These are phyloP conservation scores for Pseudogymnoascus sp. DNA, from an alignment of 2,329 filamentous ascomycete species.

Conservation along the genomic window DNA sequence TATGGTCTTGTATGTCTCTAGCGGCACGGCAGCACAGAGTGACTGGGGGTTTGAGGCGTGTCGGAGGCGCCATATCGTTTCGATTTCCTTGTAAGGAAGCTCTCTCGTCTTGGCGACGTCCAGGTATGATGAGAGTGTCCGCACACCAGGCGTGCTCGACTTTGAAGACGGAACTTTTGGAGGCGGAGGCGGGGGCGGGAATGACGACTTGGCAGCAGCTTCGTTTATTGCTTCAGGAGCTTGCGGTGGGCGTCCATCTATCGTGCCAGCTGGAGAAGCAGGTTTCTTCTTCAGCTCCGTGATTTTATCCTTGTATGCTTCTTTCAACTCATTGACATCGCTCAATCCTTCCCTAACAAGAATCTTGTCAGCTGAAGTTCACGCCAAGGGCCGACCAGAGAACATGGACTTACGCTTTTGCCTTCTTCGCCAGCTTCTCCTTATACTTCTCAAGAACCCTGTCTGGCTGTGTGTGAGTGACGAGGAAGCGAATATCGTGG, in stretches of 20 bases:
- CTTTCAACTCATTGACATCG: slow-evolving; percentile 67
- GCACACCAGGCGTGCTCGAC: slow-evolving; percentile 32
- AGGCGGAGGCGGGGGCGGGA: slow-evolving; percentile 25
- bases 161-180: slow-evolving; percentile 27
- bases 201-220: slow-evolving; percentile 26
- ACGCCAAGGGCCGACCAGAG: not conserved
- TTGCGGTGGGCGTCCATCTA: slow-evolving; percentile 22
- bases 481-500: slow-evolving; percentile 83
- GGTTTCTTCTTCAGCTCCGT: slow-evolving; percentile 59
- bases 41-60: slow-evolving; percentile 65
- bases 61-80: slow-evolving; percentile 81
- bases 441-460: slow-evolving; percentile 76
- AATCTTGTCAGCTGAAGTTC: slow-evolving; percentile 1
- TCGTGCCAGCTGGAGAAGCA: slow-evolving; percentile 39
- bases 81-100: slow-evolving; percentile 73
- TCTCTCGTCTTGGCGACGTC: slow-evolving; percentile 68
- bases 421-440: slow-evolving; percentile 76
- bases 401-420: slow-evolving; percentile 46
- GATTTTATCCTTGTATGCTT: slow-evolving; percentile 81
- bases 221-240: slow-evolving; percentile 29
- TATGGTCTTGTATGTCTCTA: slow-evolving; percentile 65
- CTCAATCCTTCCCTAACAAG: slow-evolving; percentile 46
- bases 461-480: slow-evolving; percentile 61
- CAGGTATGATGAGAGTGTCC: slow-evolving; percentile 59
- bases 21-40: slow-evolving; percentile 75